Evolutionary conservation across 345 rosid genomes (phyloP).

Genomic region (Geranium brycei): DNA sequence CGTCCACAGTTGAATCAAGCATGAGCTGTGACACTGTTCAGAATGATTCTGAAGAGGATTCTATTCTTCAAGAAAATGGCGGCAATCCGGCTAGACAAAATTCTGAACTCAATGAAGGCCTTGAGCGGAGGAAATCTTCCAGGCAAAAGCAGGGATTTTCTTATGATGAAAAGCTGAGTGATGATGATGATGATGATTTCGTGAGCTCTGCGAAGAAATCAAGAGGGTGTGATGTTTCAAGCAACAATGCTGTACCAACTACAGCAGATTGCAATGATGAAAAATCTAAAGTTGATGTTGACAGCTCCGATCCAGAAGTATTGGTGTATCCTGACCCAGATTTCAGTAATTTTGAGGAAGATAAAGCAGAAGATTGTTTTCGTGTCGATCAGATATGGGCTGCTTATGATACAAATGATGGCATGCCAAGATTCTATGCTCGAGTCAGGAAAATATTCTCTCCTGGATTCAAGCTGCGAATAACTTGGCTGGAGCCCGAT

Average conservation of each 20-base stretch:
- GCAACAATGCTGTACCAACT: neutral
- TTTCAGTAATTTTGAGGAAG: constrained; percentile 10
- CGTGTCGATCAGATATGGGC: constrained; percentile 10
- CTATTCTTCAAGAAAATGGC: constrained; percentile 14
- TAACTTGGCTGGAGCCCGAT: constrained; percentile 8
- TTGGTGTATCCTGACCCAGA: constrained; percentile 8
- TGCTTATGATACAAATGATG: constrained; percentile 9
- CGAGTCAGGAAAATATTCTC: constrained; percentile 5
- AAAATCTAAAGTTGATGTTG: neutral
- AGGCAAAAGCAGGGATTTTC: constrained; percentile 34
- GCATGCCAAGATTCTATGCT: constrained; percentile 11
- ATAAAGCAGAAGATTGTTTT: constrained; percentile 6
- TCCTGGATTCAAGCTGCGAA: constrained; percentile 2
- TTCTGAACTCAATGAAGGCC: constrained; percentile 11
- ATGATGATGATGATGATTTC: constrained; percentile 23
- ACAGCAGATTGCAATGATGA: neutral
- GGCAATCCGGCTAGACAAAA: constrained; percentile 12
- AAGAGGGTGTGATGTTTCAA: neutral
- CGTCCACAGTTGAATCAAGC: constrained; percentile 20
- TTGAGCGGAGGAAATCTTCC: constrained; percentile 31
- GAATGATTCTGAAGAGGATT: constrained; percentile 18
- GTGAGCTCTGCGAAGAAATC: constrained; percentile 11
- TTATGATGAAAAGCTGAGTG: constrained; percentile 18
- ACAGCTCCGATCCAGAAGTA: neutral
- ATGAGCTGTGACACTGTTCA: constrained; percentile 23